Conservation (phyloP, 768 basidiomycete species). For the Paxillus involutus region DNA sequence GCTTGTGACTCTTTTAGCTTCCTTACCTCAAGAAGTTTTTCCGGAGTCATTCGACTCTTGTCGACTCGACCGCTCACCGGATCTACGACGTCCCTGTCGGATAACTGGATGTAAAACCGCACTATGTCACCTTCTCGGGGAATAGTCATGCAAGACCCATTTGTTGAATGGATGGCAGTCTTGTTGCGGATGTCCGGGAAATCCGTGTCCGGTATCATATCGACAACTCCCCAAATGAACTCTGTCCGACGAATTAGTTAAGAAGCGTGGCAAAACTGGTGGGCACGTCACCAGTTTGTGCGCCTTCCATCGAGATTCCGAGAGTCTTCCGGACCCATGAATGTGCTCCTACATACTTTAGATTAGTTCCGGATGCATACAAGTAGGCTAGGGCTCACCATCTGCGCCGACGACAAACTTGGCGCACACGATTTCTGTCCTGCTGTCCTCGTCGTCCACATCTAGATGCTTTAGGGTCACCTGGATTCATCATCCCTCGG, state of each 20-base stretch:
- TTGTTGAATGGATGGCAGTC: conserved; percentile 64
- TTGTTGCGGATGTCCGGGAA: conserved; percentile 78
- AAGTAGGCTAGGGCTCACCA: conserved; percentile 15
- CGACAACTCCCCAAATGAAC: conserved; percentile 82
- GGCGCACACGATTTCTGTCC: conserved; percentile 33
- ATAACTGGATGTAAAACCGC: conserved; percentile 72
- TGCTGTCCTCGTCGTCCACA: conserved; percentile 25
- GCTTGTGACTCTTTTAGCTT: not conserved
- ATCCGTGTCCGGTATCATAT: conserved; percentile 66
- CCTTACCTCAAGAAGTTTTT: conserved; percentile 52
- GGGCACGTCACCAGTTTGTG: conserved; percentile 38
- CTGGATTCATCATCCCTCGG: conserved; percentile 6
- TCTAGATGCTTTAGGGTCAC: conserved; percentile 24
- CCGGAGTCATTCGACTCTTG: conserved; percentile 48
- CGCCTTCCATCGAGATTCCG: conserved; percentile 45
- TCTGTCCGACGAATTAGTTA: conserved; percentile 39
- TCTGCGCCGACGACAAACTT: conserved; percentile 39
- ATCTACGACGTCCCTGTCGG: conserved; percentile 45
- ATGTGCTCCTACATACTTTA: conserved; percentile 35
- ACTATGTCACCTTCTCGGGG: conserved; percentile 70
- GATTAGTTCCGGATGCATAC: not conserved
- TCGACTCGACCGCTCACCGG: conserved; percentile 50
- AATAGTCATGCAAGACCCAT: conserved; percentile 72
- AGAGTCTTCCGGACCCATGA: conserved; percentile 48
- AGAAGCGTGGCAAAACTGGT: not conserved